A percentile compares a stretch with the other conserved stretches of the same genome.
Evolutionary conservation across 78 protist genomes (phyloP).

Genomic region (Capsaspora owczarzaki): DNA sequence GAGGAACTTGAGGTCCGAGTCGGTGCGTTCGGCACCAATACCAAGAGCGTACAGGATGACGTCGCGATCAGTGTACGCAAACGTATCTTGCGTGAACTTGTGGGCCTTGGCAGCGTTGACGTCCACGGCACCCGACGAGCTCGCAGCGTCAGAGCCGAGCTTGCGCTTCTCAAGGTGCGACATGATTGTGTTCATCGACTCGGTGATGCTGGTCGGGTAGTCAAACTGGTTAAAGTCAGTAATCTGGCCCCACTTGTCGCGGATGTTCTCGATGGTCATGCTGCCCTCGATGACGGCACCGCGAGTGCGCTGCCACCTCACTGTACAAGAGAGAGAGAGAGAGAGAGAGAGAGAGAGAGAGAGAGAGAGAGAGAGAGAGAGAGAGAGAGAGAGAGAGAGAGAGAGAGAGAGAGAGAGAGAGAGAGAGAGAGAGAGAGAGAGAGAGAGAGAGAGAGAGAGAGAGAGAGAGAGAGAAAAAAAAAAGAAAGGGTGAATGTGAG

Average conservation of each 20-base stretch:
- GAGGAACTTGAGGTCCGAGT: not conserved
- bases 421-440: no score
- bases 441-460: no score
- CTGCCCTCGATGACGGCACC: constrained; percentile 34
- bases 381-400: no score
- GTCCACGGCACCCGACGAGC: not conserved
- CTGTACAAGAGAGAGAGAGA: no score
- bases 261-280: constrained; percentile 5
- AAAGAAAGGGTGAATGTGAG: no score
- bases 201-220: not conserved
- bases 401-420: no score
- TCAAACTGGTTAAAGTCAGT: not conserved
- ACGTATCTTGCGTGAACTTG: not conserved
- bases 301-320: constrained; percentile 52
- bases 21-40: not conserved
- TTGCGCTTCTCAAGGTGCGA: not conserved
- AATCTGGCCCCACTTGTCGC: constrained; percentile 4
- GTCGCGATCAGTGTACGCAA: not conserved
- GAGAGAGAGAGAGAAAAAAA: no score
- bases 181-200: not conserved
- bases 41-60: not conserved
- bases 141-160: not conserved
- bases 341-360: no score
- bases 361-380: no score
- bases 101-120: not conserved